Percentiles rank a stretch among this genome's conserved stretches.
phyloP scores from a whole-genome alignment of 441 rosid species.

The Croton laevigatus region DNA sequence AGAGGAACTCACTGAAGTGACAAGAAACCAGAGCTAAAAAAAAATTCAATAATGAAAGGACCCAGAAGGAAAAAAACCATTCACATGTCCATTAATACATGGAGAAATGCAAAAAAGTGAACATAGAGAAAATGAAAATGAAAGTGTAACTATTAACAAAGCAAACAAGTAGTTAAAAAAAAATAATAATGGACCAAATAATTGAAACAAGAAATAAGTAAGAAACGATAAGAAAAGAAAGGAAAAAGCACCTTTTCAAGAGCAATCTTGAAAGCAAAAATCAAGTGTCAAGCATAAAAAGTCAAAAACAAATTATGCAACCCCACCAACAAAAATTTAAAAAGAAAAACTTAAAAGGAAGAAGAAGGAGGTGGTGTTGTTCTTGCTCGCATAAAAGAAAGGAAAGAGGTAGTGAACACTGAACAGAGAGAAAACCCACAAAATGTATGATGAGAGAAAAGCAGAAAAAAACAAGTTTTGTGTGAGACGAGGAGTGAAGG shows the following conservation, averaged over 20 bases:
- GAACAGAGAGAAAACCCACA: not conserved
- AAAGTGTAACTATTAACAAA: slow-evolving; percentile 1
- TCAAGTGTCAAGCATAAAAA: slow-evolving; percentile 23
- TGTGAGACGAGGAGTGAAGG: not conserved
- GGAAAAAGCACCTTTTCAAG: slow-evolving; percentile 26
- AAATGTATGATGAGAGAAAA: not conserved
- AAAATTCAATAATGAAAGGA: slow-evolving; percentile 19
- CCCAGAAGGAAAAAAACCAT: slow-evolving; percentile 22
- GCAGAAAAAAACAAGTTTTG: not conserved
- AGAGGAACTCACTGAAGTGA: slow-evolving; percentile 27
- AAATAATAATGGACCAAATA: slow-evolving; percentile 5
- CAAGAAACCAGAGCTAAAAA: slow-evolving; percentile 18
- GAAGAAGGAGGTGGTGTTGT: not conserved
- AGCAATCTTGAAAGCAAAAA: slow-evolving; percentile 25
- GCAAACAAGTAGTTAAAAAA: not conserved
- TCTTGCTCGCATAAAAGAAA: not conserved
- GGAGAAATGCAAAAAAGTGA: not conserved
- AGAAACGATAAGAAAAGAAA: not conserved
- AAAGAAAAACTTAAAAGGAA: too few species aligned
- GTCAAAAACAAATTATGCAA: slow-evolving; percentile 29
- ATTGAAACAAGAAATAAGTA: not conserved
- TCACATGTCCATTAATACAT: slow-evolving; percentile 17
- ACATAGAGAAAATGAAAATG: not conserved
- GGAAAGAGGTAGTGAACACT: too few species aligned
- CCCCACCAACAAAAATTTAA: slow-evolving; percentile 22